A percentile compares a stretch with the other conserved stretches of the same genome.
Evolutionary conservation across 345 rosid genomes (phyloP).

Genomic region (Physaria fendleri): DNA sequence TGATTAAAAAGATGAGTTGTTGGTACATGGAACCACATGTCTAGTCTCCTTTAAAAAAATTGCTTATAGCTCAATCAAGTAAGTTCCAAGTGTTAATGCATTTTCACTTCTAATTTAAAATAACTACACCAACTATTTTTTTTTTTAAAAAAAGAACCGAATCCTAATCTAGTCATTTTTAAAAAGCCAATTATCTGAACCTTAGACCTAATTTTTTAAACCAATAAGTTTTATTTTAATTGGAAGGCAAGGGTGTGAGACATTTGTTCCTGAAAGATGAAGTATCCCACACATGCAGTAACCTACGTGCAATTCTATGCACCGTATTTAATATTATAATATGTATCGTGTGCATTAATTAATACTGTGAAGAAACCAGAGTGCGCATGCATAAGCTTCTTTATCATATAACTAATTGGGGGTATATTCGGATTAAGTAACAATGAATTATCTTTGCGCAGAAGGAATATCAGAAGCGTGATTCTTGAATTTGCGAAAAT

Average conservation of each 20-base stretch:
- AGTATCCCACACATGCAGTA: constrained; percentile 32
- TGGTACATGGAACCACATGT: too few relatives aligned
- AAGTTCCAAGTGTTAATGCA: constrained; percentile 11
- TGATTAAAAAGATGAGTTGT: too few relatives aligned
- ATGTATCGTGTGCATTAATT: neutral
- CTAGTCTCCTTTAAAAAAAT: too few relatives aligned
- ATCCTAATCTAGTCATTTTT: too few relatives aligned
- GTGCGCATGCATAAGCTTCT: constrained; percentile 24
- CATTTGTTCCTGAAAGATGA: constrained; percentile 30
- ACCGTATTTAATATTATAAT: neutral
- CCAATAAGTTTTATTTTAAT: constrained; percentile 3
- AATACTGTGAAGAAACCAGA: neutral
- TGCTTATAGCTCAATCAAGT: constrained; percentile 21
- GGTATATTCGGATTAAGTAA: neutral
- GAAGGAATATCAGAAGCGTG: constrained; percentile 36
- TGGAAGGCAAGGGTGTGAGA: constrained; percentile 17
- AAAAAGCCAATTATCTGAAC: too few relatives aligned
- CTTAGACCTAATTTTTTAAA: too few relatives aligned
- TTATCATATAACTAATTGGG: constrained; percentile 10
- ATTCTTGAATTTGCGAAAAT: constrained; percentile 24
- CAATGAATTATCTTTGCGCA: constrained; percentile 22
- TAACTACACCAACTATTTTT: too few relatives aligned
- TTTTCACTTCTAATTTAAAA: too few relatives aligned
- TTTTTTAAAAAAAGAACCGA: too few relatives aligned
- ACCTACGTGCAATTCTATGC: constrained; percentile 28